Evolutionary conservation across 2,329 filamentous ascomycete genomes (phyloP).

Genomic region (Paecilomyces formosus): DNA sequence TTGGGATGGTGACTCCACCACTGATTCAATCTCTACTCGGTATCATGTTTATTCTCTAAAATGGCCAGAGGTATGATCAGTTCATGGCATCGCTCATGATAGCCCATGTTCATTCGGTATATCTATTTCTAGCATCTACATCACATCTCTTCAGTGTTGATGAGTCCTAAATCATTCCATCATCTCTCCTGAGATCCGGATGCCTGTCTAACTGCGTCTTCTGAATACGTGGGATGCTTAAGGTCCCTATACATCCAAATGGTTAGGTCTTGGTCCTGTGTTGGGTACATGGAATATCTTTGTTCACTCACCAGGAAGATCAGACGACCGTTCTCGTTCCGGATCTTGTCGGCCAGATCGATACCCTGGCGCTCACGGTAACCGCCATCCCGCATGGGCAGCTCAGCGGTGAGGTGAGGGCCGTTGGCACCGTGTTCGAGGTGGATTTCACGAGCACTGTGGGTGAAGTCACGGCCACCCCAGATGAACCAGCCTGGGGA

Average conservation of each 20-base stretch:
- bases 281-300: background rate
- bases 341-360: slow-evolving; percentile 11
- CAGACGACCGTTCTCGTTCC: slow-evolving; percentile 10
- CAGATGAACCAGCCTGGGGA: slow-evolving; percentile 13
- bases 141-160: background rate
- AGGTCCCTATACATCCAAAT: background rate
- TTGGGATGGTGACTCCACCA: background rate
- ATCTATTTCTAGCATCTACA: background rate
- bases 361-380: slow-evolving; percentile 11
- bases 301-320: slow-evolving; percentile 7
- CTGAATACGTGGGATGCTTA: background rate
- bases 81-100: background rate
- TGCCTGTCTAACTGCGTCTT: background rate
- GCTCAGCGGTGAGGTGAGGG: slow-evolving; percentile 12
- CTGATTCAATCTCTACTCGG: background rate
- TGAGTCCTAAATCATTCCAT: background rate
- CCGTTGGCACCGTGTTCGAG: slow-evolving; percentile 8
- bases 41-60: background rate
- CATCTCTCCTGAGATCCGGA: background rate
- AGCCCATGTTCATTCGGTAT: background rate
- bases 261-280: background rate
- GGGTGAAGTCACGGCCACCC: slow-evolving; percentile 13
- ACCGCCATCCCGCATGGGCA: slow-evolving; percentile 7
- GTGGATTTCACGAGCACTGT: slow-evolving; percentile 7
- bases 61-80: background rate